Evolutionary conservation across 1,284 basidiomycete species (phyloP).

Genomic region (Mixia osmundae): DNA sequence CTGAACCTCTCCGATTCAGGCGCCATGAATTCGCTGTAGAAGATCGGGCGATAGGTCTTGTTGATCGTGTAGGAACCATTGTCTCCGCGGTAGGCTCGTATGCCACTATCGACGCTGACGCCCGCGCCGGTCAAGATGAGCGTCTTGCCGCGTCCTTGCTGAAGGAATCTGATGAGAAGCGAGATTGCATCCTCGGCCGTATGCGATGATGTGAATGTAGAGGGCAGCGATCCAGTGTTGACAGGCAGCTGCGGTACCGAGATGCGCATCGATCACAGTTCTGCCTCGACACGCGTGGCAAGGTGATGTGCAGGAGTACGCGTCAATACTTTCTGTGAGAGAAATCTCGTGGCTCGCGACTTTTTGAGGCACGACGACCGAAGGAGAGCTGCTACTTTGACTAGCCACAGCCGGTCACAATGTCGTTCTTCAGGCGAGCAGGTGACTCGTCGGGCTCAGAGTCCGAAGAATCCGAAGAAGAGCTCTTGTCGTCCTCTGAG

Average conservation of each 20-base stretch:
- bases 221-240: slow-evolving; percentile 5
- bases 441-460: slow-evolving; percentile 58
- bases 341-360: too few species aligned
- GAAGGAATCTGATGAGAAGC: too few species aligned
- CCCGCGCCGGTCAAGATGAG: slow-evolving; percentile 61
- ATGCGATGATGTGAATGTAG: slow-evolving; percentile 21
- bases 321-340: too few species aligned
- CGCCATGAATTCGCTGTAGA: slow-evolving; percentile 15
- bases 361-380: not conserved
- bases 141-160: slow-evolving; percentile 3
- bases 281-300: too few species aligned
- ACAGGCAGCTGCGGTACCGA: not conserved
- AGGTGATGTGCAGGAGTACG: too few species aligned
- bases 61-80: slow-evolving; percentile 14
- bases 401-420: slow-evolving; percentile 17
- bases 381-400: not conserved
- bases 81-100: slow-evolving; percentile 12
- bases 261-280: too few species aligned
- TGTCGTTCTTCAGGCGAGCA: slow-evolving; percentile 73
- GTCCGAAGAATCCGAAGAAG: slow-evolving; percentile 46
- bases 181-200: too few species aligned
- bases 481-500: slow-evolving; percentile 43
- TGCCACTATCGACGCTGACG: slow-evolving; percentile 51
- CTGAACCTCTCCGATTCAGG: slow-evolving; percentile 1
- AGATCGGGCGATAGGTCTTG: slow-evolving; percentile 16